Percentiles rank a stretch among this genome's conserved stretches.
Conservation (phyloP, 345 rosid species). For the Passiflora organensis region DNA sequence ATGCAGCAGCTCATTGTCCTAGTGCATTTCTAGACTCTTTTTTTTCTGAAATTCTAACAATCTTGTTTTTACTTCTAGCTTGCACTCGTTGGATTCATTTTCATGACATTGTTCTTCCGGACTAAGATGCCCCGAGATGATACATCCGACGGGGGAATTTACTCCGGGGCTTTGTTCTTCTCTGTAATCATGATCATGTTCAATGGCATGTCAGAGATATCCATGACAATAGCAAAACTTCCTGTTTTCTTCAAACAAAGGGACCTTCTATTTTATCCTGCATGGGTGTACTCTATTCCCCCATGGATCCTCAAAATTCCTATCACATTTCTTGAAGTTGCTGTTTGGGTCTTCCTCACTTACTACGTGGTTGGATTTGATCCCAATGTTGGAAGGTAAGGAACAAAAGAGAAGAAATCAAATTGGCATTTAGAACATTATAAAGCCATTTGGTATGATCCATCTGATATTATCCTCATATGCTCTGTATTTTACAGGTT, state of each 20-base stretch:
- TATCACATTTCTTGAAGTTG: slow-evolving; percentile 53
- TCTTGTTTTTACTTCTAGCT: slow-evolving; percentile 7
- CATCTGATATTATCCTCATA: no score
- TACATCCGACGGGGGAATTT: slow-evolving; percentile 43
- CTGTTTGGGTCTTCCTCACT: slow-evolving; percentile 50
- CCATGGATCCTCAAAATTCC: slow-evolving; percentile 78
- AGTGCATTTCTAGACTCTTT: not conserved
- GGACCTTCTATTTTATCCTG: slow-evolving; percentile 61
- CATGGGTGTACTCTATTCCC: slow-evolving; percentile 79
- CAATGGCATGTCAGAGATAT: slow-evolving; percentile 66
- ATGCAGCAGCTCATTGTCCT: not conserved
- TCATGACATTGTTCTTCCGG: slow-evolving; percentile 25
- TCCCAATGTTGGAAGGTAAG: slow-evolving; percentile 64
- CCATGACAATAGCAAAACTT: slow-evolving; percentile 70
- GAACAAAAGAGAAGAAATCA: not conserved
- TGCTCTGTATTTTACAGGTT: no score
- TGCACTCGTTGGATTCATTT: slow-evolving; percentile 20
- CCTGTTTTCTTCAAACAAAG: slow-evolving; percentile 85
- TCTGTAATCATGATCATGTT: slow-evolving; percentile 46
- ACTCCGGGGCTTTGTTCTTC: slow-evolving; percentile 60
- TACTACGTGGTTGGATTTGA: slow-evolving; percentile 79
- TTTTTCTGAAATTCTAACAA: not conserved
- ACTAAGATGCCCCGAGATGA: slow-evolving; percentile 30
- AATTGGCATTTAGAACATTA: no score
- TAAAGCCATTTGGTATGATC: no score